Conservation (phyloP, 495 filamentous ascomycete species). For the Penicillium antarcticum region DNA sequence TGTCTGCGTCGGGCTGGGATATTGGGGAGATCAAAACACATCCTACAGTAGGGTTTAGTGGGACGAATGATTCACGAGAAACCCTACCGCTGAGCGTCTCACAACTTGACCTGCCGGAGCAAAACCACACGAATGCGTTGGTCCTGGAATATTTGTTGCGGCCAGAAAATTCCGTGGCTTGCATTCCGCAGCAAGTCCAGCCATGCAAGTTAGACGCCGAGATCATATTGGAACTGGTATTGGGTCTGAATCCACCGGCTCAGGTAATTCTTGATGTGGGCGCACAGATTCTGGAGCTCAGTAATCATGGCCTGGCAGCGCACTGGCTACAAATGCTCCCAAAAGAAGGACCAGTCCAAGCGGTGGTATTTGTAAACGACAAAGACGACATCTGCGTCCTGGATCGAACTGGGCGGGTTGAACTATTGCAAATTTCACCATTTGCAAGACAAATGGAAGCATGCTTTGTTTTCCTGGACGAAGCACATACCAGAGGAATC, state of each 20-base stretch:
- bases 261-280: constrained; percentile 57
- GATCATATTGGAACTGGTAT: constrained; percentile 44
- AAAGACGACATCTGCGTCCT: constrained; percentile 44
- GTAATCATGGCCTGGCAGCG: constrained; percentile 47
- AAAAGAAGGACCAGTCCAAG: constrained; percentile 21
- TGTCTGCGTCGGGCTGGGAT: constrained; percentile 64
- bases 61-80: constrained; percentile 61
- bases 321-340: constrained; percentile 9
- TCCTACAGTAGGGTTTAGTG: constrained; percentile 63
- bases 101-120: constrained; percentile 22
- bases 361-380: constrained; percentile 47
- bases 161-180: constrained; percentile 41
- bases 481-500: constrained; percentile 73
- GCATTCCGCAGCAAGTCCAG: constrained; percentile 20
- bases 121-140: constrained; percentile 19
- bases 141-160: constrained; percentile 53
- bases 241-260: constrained; percentile 28
- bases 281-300: constrained; percentile 43
- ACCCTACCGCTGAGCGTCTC: constrained; percentile 53
- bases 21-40: constrained; percentile 43
- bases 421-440: constrained; percentile 56
- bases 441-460: constrained; percentile 55
- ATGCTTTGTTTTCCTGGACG: constrained; percentile 71
- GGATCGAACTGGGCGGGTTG: constrained; percentile 41
- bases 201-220: constrained; percentile 29